A percentile compares a stretch with the other conserved stretches of the same genome.
Evolutionary conservation across 1,139 yeast genomes (phyloP).

Genomic region (Kodamaea derodonti): DNA sequence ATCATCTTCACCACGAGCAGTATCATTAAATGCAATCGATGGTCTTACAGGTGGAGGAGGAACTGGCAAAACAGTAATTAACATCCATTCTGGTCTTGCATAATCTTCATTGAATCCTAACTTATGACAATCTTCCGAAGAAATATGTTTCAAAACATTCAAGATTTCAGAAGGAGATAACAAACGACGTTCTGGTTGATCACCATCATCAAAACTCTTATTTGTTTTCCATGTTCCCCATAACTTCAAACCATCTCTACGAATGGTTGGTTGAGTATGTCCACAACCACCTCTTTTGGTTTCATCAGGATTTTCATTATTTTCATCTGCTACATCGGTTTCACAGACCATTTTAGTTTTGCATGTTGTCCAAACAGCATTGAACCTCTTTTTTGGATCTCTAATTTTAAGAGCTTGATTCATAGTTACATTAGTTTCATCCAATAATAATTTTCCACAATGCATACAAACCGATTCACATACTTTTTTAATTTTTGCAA

Average conservation of each 20-base stretch:
- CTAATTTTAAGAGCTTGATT: constrained; percentile 85
- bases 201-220: constrained; percentile 71
- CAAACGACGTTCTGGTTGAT: constrained; percentile 89
- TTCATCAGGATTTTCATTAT: constrained; percentile 31
- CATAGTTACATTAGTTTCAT: constrained; percentile 81
- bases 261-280: constrained; percentile 90
- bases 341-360: constrained; percentile 95
- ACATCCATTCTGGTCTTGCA: constrained; percentile 99
- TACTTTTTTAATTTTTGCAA: constrained; percentile 88
- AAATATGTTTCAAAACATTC: constrained; percentile 88
- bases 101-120: constrained; percentile 93
- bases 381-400: constrained; percentile 93
- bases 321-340: constrained; percentile 71
- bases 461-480: constrained; percentile 98
- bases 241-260: constrained; percentile 91
- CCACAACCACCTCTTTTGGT: constrained; percentile 96
- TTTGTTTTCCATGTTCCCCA: constrained; percentile 98
- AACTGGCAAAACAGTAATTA: constrained; percentile 95
- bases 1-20: constrained; percentile 99
- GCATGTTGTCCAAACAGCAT: constrained; percentile 93
- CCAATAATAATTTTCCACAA: constrained; percentile 90
- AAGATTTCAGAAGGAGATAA: constrained; percentile 85
- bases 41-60: constrained; percentile 99
- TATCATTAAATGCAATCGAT: constrained; percentile 93
- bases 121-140: constrained; percentile 73